Conservation (phyloP, 257 asterid species). For the Lavandula angustifolia region DNA sequence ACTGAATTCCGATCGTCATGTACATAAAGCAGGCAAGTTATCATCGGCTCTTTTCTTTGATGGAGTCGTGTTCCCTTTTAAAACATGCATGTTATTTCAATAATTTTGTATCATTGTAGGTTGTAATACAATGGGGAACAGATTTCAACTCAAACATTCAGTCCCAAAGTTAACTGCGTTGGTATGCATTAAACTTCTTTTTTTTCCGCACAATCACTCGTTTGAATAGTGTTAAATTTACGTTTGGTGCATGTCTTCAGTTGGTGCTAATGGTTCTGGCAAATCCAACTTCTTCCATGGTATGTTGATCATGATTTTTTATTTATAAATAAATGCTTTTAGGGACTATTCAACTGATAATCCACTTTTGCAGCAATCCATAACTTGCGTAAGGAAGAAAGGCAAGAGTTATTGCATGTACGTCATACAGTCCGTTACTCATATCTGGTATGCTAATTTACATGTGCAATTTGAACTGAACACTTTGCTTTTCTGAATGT, state of each 20-base stretch:
- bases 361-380: constrained; percentile 71
- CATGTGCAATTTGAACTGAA: constrained; percentile 14
- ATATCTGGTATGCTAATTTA: constrained; percentile 1
- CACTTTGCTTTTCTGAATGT: constrained; percentile 25
- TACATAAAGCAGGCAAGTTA: constrained; percentile 80
- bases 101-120: constrained; percentile 41
- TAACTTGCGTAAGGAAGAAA: constrained; percentile 89
- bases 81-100: neutral
- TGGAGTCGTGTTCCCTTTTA: neutral
- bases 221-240: constrained; percentile 21
- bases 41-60: constrained; percentile 1
- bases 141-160: constrained; percentile 79
- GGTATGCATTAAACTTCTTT: no score
- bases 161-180: constrained; percentile 95
- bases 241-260: constrained; percentile 46
- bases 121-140: constrained; percentile 98
- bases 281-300: constrained; percentile 98
- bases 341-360: constrained; percentile 17
- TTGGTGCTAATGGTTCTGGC: constrained; percentile 99
- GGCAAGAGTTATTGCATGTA: constrained; percentile 92
- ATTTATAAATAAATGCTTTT: constrained; percentile 7
- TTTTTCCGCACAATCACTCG: no score
- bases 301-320: constrained; percentile 33
- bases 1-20: constrained; percentile 50
- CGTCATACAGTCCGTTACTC: constrained; percentile 36